A percentile compares a stretch with the other conserved stretches of the same genome.
These are phyloP conservation scores for Trametes gibbosa DNA, from an alignment of 768 basidiomycete species.

Conservation along the genomic window DNA sequence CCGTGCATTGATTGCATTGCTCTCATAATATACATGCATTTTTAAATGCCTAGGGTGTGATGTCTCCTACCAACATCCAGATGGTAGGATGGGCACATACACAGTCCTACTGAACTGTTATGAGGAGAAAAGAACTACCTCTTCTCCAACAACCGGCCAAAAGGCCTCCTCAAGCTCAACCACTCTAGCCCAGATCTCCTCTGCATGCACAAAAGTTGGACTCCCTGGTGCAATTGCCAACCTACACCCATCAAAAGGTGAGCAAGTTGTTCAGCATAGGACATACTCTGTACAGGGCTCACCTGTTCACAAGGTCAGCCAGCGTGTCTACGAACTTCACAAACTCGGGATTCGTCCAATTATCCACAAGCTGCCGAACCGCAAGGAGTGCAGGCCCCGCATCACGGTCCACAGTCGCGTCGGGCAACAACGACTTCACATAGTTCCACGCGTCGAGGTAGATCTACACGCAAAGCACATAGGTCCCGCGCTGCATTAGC, in stretches of 20 bases:
- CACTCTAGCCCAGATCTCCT: conserved; percentile 55
- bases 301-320: conserved; percentile 44
- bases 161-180: conserved; percentile 60
- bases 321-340: conserved; percentile 50
- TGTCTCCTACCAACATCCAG: too few relatives aligned
- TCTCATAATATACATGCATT: neutral
- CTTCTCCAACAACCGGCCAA: conserved; percentile 50
- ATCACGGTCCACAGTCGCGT: neutral
- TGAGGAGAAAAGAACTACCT: conserved; percentile 10
- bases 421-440: conserved; percentile 31
- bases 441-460: conserved; percentile 69
- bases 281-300: neutral
- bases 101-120: neutral
- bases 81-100: neutral
- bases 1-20: too few relatives aligned
- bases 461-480: conserved; percentile 39
- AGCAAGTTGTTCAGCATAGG: neutral
- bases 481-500: neutral
- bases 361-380: conserved; percentile 50
- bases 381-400: conserved; percentile 25
- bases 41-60: neutral
- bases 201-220: conserved; percentile 38
- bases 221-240: conserved; percentile 38
- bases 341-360: conserved; percentile 61
- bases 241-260: neutral